A percentile compares a stretch with the other conserved stretches of the same genome.
Evolutionary conservation across 2,329 filamentous ascomycete species (phyloP).

Genomic region (Biscogniauxia marginata): DNA sequence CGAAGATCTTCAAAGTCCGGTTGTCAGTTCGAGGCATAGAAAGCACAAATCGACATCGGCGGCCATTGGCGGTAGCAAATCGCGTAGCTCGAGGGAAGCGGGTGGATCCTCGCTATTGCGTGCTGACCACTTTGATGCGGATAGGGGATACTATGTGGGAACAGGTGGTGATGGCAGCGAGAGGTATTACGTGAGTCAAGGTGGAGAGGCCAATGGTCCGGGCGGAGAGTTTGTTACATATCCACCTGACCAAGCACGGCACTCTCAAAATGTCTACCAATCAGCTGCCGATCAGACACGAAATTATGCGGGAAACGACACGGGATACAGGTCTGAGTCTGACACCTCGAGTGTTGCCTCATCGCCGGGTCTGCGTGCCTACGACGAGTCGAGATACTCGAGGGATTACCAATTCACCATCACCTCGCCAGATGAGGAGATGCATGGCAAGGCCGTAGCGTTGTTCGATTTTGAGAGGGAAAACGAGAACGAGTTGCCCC

Average conservation of each 20-base stretch:
- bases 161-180: constrained; percentile 70
- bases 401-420: constrained; percentile 94
- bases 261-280: constrained; percentile 51
- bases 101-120: constrained; percentile 43
- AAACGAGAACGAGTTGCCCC: constrained; percentile 91
- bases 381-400: constrained; percentile 78
- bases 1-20: constrained; percentile 88
- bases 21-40: constrained; percentile 79
- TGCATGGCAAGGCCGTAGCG: constrained; percentile 94
- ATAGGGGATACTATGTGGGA: constrained; percentile 65
- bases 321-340: constrained; percentile 54
- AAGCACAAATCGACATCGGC: constrained; percentile 75
- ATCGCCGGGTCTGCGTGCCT: constrained; percentile 56
- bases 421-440: constrained; percentile 92
- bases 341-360: constrained; percentile 59
- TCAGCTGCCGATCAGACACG: constrained; percentile 45
- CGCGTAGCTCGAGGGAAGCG: constrained; percentile 43
- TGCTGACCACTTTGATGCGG: constrained; percentile 53
- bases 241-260: constrained; percentile 61
- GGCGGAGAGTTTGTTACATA: constrained; percentile 82
- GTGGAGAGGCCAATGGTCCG: constrained; percentile 69
- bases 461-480: constrained; percentile 93
- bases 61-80: constrained; percentile 45
- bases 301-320: constrained; percentile 45
- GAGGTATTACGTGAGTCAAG: constrained; percentile 71